Conservation (phyloP, 257 asterid genomes). For the Solanum megistacrolobum region DNA sequence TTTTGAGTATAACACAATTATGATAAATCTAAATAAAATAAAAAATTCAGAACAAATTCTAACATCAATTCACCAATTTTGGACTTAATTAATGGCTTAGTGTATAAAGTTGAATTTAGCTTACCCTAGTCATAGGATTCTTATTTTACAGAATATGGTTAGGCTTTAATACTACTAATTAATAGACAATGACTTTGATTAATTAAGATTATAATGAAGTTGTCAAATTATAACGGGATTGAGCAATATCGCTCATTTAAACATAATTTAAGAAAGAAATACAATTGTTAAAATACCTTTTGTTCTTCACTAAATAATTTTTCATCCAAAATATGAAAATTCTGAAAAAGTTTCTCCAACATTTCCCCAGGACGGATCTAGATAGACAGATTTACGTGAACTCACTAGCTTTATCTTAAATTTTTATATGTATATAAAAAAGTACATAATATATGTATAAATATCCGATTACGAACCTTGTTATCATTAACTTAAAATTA, state of each 20-base stretch:
- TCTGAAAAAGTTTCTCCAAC: neutral
- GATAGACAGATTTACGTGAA: neutral
- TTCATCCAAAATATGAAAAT: neutral
- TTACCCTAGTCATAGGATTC: slow-evolving; percentile 25
- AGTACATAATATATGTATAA: neutral
- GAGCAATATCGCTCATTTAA: too few species aligned
- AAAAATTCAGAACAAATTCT: neutral
- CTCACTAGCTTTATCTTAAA: neutral
- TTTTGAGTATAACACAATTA: neutral
- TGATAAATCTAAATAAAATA: neutral
- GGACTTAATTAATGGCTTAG: neutral
- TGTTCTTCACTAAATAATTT: neutral
- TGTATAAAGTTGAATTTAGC: slow-evolving; percentile 11
- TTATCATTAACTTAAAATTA: neutral
- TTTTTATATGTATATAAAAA: too few species aligned
- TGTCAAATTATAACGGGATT: too few species aligned
- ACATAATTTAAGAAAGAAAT: neutral
- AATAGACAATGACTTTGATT: neutral
- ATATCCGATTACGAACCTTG: too few species aligned
- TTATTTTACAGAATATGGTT: neutral
- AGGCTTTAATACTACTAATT: neutral
- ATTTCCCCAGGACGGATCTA: neutral
- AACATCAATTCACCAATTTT: neutral
- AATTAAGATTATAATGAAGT: neutral
- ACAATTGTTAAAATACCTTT: neutral